These are phyloP conservation scores for Athelia sp. DNA, from an alignment of 1,284 basidiomycete species.

Conservation along the genomic window DNA sequence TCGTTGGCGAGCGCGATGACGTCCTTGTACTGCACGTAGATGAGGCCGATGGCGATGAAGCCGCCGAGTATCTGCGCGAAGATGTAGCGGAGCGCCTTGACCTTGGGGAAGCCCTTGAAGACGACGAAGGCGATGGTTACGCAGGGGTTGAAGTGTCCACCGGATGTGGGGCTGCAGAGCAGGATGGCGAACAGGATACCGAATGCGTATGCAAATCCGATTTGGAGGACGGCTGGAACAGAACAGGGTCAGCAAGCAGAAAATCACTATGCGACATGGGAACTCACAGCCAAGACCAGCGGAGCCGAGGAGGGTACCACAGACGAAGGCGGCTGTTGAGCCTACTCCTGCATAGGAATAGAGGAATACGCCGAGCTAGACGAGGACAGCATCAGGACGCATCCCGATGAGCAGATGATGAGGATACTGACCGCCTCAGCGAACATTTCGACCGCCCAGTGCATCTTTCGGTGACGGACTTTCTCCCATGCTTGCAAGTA, in stretches of 20 bases:
- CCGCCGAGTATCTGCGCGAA: slow-evolving; percentile 58
- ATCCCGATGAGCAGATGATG: background rate
- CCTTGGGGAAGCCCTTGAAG: slow-evolving; percentile 49
- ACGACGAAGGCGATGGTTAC: slow-evolving; percentile 52
- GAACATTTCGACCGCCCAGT: background rate
- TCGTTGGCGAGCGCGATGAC: slow-evolving; percentile 26
- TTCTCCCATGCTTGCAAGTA: background rate
- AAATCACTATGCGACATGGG: slow-evolving; percentile 1
- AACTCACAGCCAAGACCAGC: slow-evolving; percentile 46
- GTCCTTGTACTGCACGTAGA: slow-evolving; percentile 60
- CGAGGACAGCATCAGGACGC: background rate
- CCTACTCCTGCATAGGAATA: slow-evolving; percentile 46
- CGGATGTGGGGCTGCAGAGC: slow-evolving; percentile 49
- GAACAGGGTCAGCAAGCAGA: background rate
- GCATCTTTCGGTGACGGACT: background rate
- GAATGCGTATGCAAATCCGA: slow-evolving; percentile 59
- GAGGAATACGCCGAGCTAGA: slow-evolving; percentile 38
- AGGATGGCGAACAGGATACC: slow-evolving; percentile 59
- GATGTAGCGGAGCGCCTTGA: slow-evolving; percentile 59
- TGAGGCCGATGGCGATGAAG: slow-evolving; percentile 52
- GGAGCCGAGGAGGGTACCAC: slow-evolving; percentile 42
- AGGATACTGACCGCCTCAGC: background rate
- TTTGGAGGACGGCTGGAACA: slow-evolving; percentile 47
- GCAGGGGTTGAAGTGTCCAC: slow-evolving; percentile 61
- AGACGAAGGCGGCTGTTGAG: slow-evolving; percentile 47